These are phyloP conservation scores for Fusarium sororula DNA, from an alignment of 2,329 filamentous ascomycete species.

Conservation along the genomic window DNA sequence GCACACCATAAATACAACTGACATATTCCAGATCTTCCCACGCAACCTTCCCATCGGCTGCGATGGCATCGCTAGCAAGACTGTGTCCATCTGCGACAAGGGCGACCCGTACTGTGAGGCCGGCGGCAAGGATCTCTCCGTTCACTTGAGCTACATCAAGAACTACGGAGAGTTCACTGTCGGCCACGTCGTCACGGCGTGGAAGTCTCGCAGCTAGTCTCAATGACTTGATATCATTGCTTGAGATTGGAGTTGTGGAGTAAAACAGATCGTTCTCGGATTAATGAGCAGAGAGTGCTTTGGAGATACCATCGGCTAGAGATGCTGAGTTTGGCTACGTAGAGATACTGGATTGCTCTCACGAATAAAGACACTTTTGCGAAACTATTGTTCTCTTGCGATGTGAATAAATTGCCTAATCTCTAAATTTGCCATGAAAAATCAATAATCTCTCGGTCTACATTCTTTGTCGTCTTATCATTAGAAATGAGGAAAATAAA, in stretches of 20 bases:
- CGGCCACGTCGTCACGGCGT: conserved; percentile 43
- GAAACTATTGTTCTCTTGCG: too few relatives aligned
- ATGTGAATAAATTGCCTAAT: neutral
- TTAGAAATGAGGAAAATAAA: neutral
- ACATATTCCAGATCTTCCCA: conserved; percentile 22
- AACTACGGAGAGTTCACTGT: conserved; percentile 37
- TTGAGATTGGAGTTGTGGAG: neutral
- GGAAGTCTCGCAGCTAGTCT: neutral
- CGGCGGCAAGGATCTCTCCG: conserved; percentile 12
- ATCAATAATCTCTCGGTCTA: neutral
- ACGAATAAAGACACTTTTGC: neutral
- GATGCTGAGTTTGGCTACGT: neutral
- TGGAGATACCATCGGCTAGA: neutral
- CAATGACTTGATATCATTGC: neutral
- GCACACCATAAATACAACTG: neutral
- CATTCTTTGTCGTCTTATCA: neutral
- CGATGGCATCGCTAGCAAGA: conserved; percentile 3
- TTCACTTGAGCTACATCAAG: conserved; percentile 29
- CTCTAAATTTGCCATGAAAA: neutral
- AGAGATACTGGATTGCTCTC: neutral
- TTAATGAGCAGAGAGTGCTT: neutral
- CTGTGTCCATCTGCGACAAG: conserved; percentile 29
- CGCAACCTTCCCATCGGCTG: conserved; percentile 18
- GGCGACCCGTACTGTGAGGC: conserved; percentile 29
- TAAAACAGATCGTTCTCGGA: neutral